Evolutionary conservation across 2,329 filamentous ascomycete genomes (phyloP).

Genomic region (Talaromyces rugulosus): DNA sequence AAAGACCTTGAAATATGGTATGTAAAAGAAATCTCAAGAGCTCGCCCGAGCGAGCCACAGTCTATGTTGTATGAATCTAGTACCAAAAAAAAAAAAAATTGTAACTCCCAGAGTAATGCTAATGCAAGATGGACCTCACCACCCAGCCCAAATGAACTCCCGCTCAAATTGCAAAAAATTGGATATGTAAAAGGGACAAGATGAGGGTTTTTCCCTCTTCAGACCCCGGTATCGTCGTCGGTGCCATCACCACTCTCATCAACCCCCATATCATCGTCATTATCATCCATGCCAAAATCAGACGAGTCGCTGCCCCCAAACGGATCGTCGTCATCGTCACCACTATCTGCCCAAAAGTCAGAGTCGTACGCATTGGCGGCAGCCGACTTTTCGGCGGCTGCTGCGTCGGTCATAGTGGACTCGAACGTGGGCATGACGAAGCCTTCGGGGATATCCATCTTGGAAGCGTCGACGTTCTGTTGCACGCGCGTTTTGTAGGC

Average conservation of each 20-base stretch:
- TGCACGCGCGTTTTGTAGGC: slow-evolving; percentile 67
- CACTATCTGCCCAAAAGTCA: slow-evolving; percentile 77
- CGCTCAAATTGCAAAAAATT: neutral
- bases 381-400: slow-evolving; percentile 39
- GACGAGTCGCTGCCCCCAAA: slow-evolving; percentile 68
- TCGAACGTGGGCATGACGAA: slow-evolving; percentile 68
- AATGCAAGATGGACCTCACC: neutral
- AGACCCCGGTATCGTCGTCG: neutral
- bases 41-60: neutral
- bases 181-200: neutral
- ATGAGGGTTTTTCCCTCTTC: neutral
- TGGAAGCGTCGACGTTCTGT: slow-evolving; percentile 67
- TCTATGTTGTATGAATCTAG: neutral
- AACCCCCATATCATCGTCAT: slow-evolving; percentile 19
- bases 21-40: neutral
- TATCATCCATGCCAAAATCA: slow-evolving; percentile 6
- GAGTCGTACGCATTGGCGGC: slow-evolving; percentile 66
- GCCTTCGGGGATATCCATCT: slow-evolving; percentile 71
- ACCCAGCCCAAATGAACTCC: neutral
- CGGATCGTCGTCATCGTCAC: slow-evolving; percentile 56
- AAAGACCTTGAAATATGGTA: neutral
- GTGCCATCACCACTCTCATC: slow-evolving; percentile 1
- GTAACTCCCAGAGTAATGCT: neutral
- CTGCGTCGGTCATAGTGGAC: slow-evolving; percentile 53
- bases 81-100: neutral